A percentile compares a stretch with the other conserved stretches of the same genome.
Evolutionary conservation across 805 yeast genomes (phyloP).

Genomic region (Vanderwaltozyma verrucispora): DNA sequence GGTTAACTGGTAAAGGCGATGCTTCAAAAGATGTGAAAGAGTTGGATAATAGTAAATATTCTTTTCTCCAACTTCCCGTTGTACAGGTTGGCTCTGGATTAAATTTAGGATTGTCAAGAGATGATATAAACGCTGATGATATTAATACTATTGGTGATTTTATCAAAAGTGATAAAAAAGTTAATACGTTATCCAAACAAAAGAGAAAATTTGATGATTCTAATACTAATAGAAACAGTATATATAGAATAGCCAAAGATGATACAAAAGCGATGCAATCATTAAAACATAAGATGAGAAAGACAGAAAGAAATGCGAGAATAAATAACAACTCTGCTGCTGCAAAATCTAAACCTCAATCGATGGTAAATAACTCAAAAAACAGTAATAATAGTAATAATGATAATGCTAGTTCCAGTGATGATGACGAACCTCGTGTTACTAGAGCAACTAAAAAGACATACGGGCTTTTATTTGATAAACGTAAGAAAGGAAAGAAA

Average conservation of each 20-base stretch:
- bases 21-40: conserved; percentile 2
- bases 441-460: conserved; percentile 18
- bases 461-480: conserved; percentile 20
- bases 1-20: conserved; percentile 14
- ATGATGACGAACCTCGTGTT: conserved; percentile 10
- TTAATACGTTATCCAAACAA: conserved; percentile 24
- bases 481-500: conserved; percentile 11
- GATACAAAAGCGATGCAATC: conserved; percentile 30
- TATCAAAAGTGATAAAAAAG: conserved; percentile 25
- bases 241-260: conserved; percentile 21
- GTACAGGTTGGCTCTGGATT: conserved; percentile 26
- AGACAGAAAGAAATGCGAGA: conserved; percentile 12
- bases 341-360: not conserved
- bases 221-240: conserved; percentile 8
- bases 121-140: conserved; percentile 9
- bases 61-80: conserved; percentile 26
- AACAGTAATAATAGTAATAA: conserved; percentile 1
- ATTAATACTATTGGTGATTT: conserved; percentile 30
- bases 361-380: not conserved
- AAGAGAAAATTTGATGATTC: conserved; percentile 11
- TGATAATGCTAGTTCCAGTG: conserved; percentile 4
- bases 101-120: conserved; percentile 6
- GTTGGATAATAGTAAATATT: conserved; percentile 14
- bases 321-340: not conserved
- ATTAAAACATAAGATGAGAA: conserved; percentile 26